Evolutionary conservation across 495 filamentous ascomycete species (phyloP).

Genomic region (Penicillium soppii): DNA sequence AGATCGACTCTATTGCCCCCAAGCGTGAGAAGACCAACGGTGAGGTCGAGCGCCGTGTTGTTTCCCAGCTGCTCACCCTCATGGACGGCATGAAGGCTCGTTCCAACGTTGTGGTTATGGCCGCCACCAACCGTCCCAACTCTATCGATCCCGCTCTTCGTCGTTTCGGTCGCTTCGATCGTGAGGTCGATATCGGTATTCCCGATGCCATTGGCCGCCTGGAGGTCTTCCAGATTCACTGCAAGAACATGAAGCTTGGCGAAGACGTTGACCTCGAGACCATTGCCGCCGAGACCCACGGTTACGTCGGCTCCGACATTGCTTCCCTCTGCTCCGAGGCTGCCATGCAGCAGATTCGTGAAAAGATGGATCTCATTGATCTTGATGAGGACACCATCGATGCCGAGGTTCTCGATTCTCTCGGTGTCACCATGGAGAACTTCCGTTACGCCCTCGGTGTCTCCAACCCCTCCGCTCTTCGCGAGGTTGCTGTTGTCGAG

Average conservation of each 20-base stretch:
- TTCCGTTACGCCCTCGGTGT: conserved; percentile 98
- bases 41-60: conserved; percentile 96
- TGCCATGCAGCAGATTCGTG: conserved; percentile 99
- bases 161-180: conserved; percentile 95
- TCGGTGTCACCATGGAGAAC: conserved; percentile 99
- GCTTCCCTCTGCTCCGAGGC: conserved; percentile 99
- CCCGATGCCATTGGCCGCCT: conserved; percentile 98
- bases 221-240: conserved; percentile 98
- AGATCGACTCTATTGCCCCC: conserved; percentile 97
- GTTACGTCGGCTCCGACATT: conserved; percentile 98
- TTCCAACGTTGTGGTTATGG: conserved; percentile 98
- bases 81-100: conserved; percentile 99
- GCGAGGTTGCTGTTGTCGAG: conserved; percentile 98
- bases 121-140: conserved; percentile 95
- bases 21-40: conserved; percentile 99
- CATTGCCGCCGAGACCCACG: conserved; percentile 97
- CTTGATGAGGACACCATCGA: conserved; percentile 99
- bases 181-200: conserved; percentile 97
- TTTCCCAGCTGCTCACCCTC: conserved; percentile 94
- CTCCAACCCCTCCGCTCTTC: conserved; percentile 96
- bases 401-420: conserved; percentile 94
- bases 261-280: conserved; percentile 97
- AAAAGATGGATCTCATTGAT: conserved; percentile 99
- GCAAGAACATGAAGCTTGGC: conserved; percentile 99
- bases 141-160: conserved; percentile 94